These are phyloP conservation scores for Apiotrichum veenhuisii DNA, from an alignment of 1,284 basidiomycete genomes.

Conservation along the genomic window DNA sequence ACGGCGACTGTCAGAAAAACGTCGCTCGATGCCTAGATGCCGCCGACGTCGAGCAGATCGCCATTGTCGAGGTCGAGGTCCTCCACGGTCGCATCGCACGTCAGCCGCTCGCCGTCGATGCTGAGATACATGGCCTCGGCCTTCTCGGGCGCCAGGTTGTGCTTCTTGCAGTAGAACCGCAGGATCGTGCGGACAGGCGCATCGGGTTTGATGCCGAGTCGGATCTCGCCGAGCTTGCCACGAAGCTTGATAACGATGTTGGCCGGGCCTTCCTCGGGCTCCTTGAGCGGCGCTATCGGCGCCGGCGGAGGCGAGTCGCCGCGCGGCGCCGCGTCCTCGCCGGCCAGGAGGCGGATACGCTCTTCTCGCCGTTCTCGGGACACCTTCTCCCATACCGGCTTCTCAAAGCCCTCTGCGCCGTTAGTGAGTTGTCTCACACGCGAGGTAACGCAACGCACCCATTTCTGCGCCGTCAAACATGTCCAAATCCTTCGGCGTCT, in stretches of 20 bases:
- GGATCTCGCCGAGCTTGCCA: constrained; percentile 9
- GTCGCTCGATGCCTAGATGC: not conserved
- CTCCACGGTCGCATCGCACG: constrained; percentile 13
- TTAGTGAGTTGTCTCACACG: not conserved
- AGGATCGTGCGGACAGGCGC: constrained; percentile 14
- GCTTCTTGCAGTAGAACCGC: constrained; percentile 23
- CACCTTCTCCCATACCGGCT: constrained; percentile 24
- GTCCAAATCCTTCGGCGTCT: constrained; percentile 26
- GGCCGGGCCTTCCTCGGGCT: not conserved
- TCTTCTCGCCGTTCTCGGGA: constrained; percentile 13
- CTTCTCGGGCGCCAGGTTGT: not conserved
- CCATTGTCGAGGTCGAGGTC: constrained; percentile 32
- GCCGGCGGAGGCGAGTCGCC: not conserved
- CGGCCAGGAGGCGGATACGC: not conserved
- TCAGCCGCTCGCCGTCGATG: constrained; percentile 31
- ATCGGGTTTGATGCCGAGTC: not conserved
- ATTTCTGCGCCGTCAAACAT: constrained; percentile 27
- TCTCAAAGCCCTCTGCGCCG: constrained; percentile 31
- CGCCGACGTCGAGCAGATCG: constrained; percentile 27
- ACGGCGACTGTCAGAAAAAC: no score
- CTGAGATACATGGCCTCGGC: not conserved
- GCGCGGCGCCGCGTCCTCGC: not conserved
- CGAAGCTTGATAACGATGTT: constrained; percentile 12
- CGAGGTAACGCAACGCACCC: constrained; percentile 11
- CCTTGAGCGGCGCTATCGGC: not conserved